phyloP scores from a whole-genome alignment of 768 basidiomycete genomes.

The Tremella mesenterica region DNA sequence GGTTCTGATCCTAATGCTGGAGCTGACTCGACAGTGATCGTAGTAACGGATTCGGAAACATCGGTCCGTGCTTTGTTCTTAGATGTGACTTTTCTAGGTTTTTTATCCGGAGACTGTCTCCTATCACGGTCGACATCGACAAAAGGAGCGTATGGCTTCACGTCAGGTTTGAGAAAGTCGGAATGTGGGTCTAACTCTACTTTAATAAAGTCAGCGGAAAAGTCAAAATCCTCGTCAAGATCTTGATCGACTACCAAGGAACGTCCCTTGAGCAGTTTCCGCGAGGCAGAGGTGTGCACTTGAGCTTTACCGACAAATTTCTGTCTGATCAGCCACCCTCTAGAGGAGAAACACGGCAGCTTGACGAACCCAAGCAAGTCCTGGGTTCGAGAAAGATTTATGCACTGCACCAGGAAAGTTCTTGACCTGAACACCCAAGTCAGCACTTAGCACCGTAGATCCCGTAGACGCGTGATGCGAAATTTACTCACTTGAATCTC shows the following conservation, averaged over 20 bases:
- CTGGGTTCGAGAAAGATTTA: conserved; percentile 12
- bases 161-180: too few species aligned
- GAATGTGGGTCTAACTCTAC: too few species aligned
- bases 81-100: not conserved
- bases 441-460: not conserved
- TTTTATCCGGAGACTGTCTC: not conserved
- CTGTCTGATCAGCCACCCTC: not conserved
- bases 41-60: not conserved
- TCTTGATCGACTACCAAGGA: not conserved
- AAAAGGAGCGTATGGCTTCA: too few species aligned
- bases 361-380: conserved; percentile 21
- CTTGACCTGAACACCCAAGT: conserved; percentile 6
- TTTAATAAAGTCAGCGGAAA: too few species aligned
- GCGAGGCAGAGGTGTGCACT: not conserved
- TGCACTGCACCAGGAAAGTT: conserved; percentile 25
- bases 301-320: not conserved
- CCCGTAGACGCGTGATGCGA: too few species aligned
- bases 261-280: not conserved
- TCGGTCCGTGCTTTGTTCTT: not conserved
- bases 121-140: too few species aligned
- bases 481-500: conserved; percentile 28
- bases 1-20: conserved; percentile 5
- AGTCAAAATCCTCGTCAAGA: not conserved
- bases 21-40: not conserved
- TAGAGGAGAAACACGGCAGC: not conserved